Conservation (phyloP, 176 grass and related monocot genomes). For the Oryza australiensis region DNA sequence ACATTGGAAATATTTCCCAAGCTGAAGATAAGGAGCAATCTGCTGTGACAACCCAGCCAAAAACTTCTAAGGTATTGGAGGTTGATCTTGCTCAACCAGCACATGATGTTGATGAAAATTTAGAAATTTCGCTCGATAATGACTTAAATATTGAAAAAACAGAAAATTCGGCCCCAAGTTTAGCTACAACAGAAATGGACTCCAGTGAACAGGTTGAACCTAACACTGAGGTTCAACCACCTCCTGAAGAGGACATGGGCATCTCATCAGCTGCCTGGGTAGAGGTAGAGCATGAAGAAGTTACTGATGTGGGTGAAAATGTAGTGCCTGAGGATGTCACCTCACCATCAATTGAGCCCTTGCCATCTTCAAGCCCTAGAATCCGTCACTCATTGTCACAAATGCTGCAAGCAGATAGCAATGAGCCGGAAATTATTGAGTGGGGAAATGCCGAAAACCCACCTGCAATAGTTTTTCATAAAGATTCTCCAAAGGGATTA, state of each 20-base stretch:
- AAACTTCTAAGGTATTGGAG: conserved; percentile 71
- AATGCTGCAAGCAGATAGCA: conserved; percentile 98
- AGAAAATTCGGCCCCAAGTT: conserved; percentile 58
- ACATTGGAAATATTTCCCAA: conserved; percentile 59
- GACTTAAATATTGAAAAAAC: conserved; percentile 85
- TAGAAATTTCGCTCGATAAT: conserved; percentile 78
- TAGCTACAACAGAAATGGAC: conserved; percentile 53
- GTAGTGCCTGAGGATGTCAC: conserved; percentile 44
- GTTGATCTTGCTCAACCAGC: conserved; percentile 87
- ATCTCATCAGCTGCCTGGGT: conserved; percentile 98
- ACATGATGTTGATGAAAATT: conserved; percentile 88
- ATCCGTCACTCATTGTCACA: conserved; percentile 94
- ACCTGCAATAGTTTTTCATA: conserved; percentile 95
- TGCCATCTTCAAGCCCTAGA: conserved; percentile 76
- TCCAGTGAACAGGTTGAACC: conserved; percentile 48
- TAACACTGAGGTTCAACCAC: conserved; percentile 63
- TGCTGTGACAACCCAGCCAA: conserved; percentile 56
- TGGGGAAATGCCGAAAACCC: conserved; percentile 99
- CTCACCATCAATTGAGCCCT: conserved; percentile 48
- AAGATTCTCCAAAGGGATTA: conserved; percentile 96
- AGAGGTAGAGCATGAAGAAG: conserved; percentile 80
- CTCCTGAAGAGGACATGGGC: conserved; percentile 75
- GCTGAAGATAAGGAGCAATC: conserved; percentile 69
- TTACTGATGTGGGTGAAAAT: conserved; percentile 53
- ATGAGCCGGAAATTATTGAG: conserved; percentile 94